Base-by-base conservation (phyloP, 2,329 filamentous ascomycete genomes). In the Cercospora sesami region DNA sequence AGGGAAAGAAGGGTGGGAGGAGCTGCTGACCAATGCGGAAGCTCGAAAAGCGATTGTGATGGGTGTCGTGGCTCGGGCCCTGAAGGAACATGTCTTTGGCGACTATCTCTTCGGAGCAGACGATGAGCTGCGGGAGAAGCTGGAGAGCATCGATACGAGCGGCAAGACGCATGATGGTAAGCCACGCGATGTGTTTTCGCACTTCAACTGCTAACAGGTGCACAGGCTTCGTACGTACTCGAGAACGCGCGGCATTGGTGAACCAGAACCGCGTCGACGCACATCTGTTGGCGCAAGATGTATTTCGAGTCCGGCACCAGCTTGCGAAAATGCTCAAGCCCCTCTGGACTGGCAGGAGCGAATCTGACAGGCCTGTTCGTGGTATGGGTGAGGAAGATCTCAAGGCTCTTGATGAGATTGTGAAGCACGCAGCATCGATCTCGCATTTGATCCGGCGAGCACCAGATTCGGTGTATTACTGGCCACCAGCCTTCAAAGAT, bases 131-230 rank as follows among this genome's bases (percentile, higher is more conserved):
- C 51, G 61, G 33, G 57, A 74, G 2, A 76, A 78, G 51, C 75
- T 83, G 62, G 73, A 80, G 53, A 63, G 78, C 62, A 78, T 79
- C 71, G 78, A 83, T 64, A 71, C 78, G 31, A 51, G 39, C 30
- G 74, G 78, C n/a, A 77, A 77, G 74, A 65, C 79, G 73, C 72
- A 79, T 77, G 77, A 83, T 79, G 81, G 76, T 78, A 57, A 65
- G 73, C 62, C 4, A 8, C 5, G 18, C 33, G 23, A 9, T n/a
- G n/a, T 7, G 1, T 14, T 36, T 53, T 21, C 8, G 7, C 21
- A 23, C n/a, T 33, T 16, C n/a, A 26, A 18, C 26, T 16, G 59
- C 64, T 73, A 53, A 73, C 51, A 23, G 21, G 10, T 60, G 10
- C 5, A 55, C 57, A 77, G 76, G 76, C 0, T 77, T 77, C 62